Percentiles rank a stretch among this genome's conserved stretches.
These are phyloP conservation scores for Hemileccinum impolitum DNA, from an alignment of 768 basidiomycete species.

Conservation along the genomic window DNA sequence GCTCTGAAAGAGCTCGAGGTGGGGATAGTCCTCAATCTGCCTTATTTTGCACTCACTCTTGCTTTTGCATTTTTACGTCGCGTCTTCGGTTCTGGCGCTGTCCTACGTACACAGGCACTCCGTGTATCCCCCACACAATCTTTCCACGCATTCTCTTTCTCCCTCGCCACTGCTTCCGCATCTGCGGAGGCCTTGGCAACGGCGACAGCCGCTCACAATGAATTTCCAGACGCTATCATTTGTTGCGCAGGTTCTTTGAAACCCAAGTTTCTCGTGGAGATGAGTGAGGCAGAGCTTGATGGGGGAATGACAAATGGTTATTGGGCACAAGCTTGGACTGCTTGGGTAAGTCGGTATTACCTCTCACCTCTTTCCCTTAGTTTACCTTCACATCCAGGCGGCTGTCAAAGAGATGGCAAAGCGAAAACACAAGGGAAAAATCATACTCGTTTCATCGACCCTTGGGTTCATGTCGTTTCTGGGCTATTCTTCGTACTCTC, in stretches of 20 bases:
- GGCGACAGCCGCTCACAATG: constrained; percentile 53
- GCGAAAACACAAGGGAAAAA: constrained; percentile 58
- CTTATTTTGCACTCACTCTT: not conserved
- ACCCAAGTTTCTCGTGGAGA: constrained; percentile 76
- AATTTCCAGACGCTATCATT: constrained; percentile 73
- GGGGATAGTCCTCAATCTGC: constrained; percentile 9
- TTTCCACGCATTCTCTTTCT: constrained; percentile 63
- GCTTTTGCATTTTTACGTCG: not conserved
- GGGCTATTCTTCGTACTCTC: constrained; percentile 78
- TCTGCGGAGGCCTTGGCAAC: constrained; percentile 62
- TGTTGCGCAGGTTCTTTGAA: constrained; percentile 71
- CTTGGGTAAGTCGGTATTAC: constrained; percentile 30
- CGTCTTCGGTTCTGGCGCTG: not conserved
- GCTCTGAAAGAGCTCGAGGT: constrained; percentile 69
- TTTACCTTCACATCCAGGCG: constrained; percentile 40
- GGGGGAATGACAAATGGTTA: constrained; percentile 35
- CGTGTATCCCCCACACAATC: constrained; percentile 58
- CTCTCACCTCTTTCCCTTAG: not conserved
- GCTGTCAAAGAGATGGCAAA: constrained; percentile 63
- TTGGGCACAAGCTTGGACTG: constrained; percentile 48
- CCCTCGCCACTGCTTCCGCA: constrained; percentile 49
- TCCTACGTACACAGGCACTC: constrained; percentile 36
- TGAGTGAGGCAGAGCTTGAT: constrained; percentile 54
- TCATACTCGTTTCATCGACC: constrained; percentile 73
- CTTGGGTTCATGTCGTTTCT: constrained; percentile 72